Base-by-base conservation (phyloP, 345 rosid genomes). In the Ceriops tagal region DNA sequence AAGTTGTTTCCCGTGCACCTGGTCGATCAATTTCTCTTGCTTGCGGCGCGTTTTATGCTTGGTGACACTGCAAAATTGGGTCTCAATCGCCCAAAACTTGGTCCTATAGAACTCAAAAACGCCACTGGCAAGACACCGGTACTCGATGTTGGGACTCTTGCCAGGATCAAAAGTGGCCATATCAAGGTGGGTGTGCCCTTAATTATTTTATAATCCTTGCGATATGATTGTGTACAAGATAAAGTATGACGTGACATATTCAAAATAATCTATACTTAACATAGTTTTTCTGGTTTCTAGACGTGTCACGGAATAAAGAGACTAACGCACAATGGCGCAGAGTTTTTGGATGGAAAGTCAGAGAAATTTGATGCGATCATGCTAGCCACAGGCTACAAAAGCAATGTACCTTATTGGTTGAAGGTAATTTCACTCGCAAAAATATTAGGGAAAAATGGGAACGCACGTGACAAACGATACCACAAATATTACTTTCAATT, bases 371-470 rank as follows among this genome's bases (percentile, higher is more conserved):
- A 92, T 32, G 89, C 88, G 43, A 86, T 92, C 34, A 80, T 92
- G 65, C 86, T 92, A 18, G 98, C 98, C 39, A 90, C 98, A 0
- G 98, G 98, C 11, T 92, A 86, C 78, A 92, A 77, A 81, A 92
- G 90, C 76, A 90, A 89, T 34, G 96, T 92, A 28, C 89, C 87
- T 34, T 74, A 75, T 59, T 92, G 98, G 97, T 71, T 92, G 67
- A 92, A 90, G 93, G 98, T 93, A 68, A 18, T 31, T 34, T 1
- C 61, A 5, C 35, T 57, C 30, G 58, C 37, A 7, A 34, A 34
- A 34, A 34, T 34, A 34, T 34, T 34, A 34, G 8, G 37, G 10
- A 8, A 1, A 34, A 1, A 7, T 8, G 9, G 8, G 6, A 34
- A 34, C 9, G 9, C 8, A 34, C 37, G 5, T 4, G 34, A 31